Evolutionary conservation across 768 basidiomycete species (phyloP), one percentile per base, ranked within the genome.

Genomic region (Pisolithus microcarpus): DNA sequence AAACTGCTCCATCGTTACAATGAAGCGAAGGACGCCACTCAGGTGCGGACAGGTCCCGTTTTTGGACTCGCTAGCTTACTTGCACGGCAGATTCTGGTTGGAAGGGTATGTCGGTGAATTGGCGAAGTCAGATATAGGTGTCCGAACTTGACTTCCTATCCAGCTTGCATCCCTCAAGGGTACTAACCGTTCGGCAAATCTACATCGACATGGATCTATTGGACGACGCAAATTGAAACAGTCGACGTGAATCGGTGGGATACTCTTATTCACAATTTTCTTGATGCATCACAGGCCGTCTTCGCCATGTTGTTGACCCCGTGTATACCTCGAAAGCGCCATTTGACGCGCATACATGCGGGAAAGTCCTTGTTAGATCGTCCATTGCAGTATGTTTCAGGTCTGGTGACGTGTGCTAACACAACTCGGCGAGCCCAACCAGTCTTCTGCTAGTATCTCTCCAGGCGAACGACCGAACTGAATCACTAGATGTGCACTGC

Each of bases 11-110:
- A 90, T 63, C 72, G 70, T 36, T 91, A 89, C 54, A 90, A 90
- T 53, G 88, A 90, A 63, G 78, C 85, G 8, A 90, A 90, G 61
- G 88, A 91, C 62, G 88, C 87, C 4, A 75, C 85, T 0, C 88
- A 90, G 81, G 87, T 81, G 34, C 19, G 46, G 40, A 43, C 5
- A 40, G 42, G 50, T 36, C 18, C 16, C n/a, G 15, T 19, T 34
- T 49, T 7, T 30, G 23, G 38, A 30, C 31, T 11, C 4, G 15
- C 15, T 16, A 49, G 42, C 44, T 23, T 40, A 36, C 52, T 46
- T 48, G 28, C 30, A 48, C 19, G 15, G 52, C 53, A 91, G 89
- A 82, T 87, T 42, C 70, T 91, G 46, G 87, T 91, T 48, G 89
- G 88, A 55, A 84, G 80, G 67, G 87, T 87, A 62, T 46, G 72